These are phyloP conservation scores for Plectosphaerella plurivora DNA, from an alignment of 2,329 filamentous ascomycete genomes.

Conservation along the genomic window DNA sequence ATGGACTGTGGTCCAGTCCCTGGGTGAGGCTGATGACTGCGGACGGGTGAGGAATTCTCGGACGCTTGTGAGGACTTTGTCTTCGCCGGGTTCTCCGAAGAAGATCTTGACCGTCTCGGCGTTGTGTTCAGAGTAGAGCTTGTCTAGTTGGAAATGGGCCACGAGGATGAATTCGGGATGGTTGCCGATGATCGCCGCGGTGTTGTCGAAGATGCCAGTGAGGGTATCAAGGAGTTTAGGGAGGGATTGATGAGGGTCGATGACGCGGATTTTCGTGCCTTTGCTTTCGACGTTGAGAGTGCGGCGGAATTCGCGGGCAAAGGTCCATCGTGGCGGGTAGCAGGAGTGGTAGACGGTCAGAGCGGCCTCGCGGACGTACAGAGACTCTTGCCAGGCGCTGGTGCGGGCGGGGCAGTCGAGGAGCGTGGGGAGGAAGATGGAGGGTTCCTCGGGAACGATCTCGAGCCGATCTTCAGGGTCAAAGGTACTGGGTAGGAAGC, in stretches of 20 bases:
- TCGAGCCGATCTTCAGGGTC: constrained; percentile 16
- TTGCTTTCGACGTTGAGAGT: constrained; percentile 14
- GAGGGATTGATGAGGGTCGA: constrained; percentile 4
- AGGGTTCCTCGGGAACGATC: constrained; percentile 18
- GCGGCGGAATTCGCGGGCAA: constrained; percentile 31
- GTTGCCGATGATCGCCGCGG: constrained; percentile 3
- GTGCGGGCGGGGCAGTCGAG: constrained; percentile 50
- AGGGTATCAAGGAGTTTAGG: constrained; percentile 16
- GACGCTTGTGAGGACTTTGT: not conserved
- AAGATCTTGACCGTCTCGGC: constrained; percentile 15
- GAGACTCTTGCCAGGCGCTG: constrained; percentile 54
- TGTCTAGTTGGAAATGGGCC: constrained; percentile 6
- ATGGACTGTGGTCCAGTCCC: constrained; percentile 56
- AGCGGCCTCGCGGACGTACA: constrained; percentile 43
- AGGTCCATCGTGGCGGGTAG: constrained; percentile 5
- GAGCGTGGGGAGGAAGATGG: constrained; percentile 63
- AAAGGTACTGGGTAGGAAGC: constrained; percentile 22
- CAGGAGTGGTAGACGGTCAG: constrained; percentile 42
- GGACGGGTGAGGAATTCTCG: not conserved
- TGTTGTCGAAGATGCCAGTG: constrained; percentile 15
- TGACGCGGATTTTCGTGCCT: constrained; percentile 7
- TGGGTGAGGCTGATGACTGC: constrained; percentile 9
- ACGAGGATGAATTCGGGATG: constrained; percentile 1
- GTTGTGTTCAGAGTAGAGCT: constrained; percentile 14
- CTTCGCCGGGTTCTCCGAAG: not conserved